A percentile compares a stretch with the other conserved stretches of the same genome.
Conservation (phyloP, 495 filamentous ascomycete genomes). For the Trichoderma orchidacearum region DNA sequence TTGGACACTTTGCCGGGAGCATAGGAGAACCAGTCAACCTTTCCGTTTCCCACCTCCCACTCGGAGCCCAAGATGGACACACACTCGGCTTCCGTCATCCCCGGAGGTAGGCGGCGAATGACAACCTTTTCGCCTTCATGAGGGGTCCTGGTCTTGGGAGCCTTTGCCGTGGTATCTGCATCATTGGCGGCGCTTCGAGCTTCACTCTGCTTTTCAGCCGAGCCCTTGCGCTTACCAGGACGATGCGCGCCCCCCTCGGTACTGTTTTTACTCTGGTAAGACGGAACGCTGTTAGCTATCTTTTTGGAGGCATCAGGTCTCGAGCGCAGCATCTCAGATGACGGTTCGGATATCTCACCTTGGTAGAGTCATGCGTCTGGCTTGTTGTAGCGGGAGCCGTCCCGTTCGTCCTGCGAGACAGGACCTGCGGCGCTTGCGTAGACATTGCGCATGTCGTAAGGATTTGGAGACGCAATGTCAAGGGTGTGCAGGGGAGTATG, state of each 20-base stretch:
- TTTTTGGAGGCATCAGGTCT: no score
- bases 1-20: slow-evolving; percentile 74
- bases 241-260: not conserved
- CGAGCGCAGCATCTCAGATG: not conserved
- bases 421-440: slow-evolving; percentile 13
- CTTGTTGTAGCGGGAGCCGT: not conserved
- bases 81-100: slow-evolving; percentile 71
- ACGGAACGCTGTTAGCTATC: no score
- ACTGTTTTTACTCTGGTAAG: not conserved
- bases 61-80: slow-evolving; percentile 59
- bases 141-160: slow-evolving; percentile 38
- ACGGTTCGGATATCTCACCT: not conserved
- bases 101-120: slow-evolving; percentile 75
- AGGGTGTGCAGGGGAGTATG: not conserved
- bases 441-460: not conserved
- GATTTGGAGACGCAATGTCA: not conserved
- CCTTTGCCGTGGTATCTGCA: slow-evolving; percentile 39
- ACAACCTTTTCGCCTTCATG: slow-evolving; percentile 66
- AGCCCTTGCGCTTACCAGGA: not conserved
- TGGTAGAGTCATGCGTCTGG: not conserved
- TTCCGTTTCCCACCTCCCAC: slow-evolving; percentile 67
- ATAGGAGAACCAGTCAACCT: slow-evolving; percentile 71
- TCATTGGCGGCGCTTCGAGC: not conserved
- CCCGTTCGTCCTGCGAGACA: slow-evolving; percentile 19
- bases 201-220: not conserved